Evolutionary conservation across 129 eudicot species (phyloP), one percentile per base, ranked within the genome.

Genomic region (Deinandra increscens): DNA sequence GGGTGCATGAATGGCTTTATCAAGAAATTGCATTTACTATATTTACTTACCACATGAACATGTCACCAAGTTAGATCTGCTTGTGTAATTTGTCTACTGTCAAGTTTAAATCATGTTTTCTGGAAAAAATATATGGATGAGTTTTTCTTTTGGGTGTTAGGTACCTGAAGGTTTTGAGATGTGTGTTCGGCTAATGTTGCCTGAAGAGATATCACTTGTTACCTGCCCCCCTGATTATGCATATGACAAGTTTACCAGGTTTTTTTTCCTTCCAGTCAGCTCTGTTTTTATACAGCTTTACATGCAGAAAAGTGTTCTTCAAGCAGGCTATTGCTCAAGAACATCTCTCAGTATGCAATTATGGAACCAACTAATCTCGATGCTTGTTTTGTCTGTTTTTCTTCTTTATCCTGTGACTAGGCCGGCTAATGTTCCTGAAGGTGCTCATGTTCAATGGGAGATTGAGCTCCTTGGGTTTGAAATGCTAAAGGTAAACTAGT

Each of bases 151-250:
- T 74, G 54, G 39, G 56, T 59, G 56, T 50, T 71, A 94, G 99
- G 99, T 94, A 19, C 99, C 99, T 23, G 93, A 94, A 82, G 99
- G 99, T 13, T 87, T 94, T 85, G 99, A 94, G 79, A 94, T 94
- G 99, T 85, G 88, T 77, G 91, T 88, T 45, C 85, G 99, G 62
- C 49, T 94, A 60, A 94, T 94, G 99, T 76, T 94, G 81, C 96
- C 97, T 53, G 96, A 91, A 64, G 99, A 94, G 85, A 71, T 94
- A 70, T 80, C 99, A 76, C 86, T 85, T 41, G 97, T 94, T 39
- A 89, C 97, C 55, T 94, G 99, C 73, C 99, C 97, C 48, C 99
- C 99, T 68, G 99, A 94, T 85, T 94, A 94, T 77, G 99, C 99
- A 79, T 94, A 94, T 80, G 99, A 94, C 84, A 90, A 90, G 72